These are phyloP conservation scores for Arthroderma uncinatum DNA, from an alignment of 2,329 filamentous ascomycete genomes.

Conservation along the genomic window DNA sequence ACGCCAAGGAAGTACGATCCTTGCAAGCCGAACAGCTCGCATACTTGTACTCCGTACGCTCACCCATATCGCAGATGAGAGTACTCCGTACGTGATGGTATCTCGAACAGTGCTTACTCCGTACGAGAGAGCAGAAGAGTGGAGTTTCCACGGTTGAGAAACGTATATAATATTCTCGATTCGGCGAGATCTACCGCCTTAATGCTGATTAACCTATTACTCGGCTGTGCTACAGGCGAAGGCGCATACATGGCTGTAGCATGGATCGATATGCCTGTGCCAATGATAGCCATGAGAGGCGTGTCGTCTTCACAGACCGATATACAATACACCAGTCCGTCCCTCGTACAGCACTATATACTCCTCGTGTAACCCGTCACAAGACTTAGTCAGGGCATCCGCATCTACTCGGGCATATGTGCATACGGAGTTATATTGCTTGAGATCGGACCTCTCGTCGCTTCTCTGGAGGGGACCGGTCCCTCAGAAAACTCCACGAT, in stretches of 20 bases:
- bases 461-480: neutral
- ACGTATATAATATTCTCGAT: too few relatives aligned
- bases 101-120: too few relatives aligned
- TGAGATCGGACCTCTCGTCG: neutral
- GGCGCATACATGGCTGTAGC: neutral
- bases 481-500: neutral
- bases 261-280: neutral
- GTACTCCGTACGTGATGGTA: too few relatives aligned
- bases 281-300: neutral
- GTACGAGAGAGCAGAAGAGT: too few relatives aligned
- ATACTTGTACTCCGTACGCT: too few relatives aligned
- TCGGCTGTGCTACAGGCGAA: neutral
- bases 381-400: neutral
- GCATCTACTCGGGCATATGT: neutral
- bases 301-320: neutral
- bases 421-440: neutral
- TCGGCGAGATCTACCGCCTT: neutral
- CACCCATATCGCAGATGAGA: too few relatives aligned
- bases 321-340: neutral
- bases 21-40: too few relatives aligned
- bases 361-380: constrained; percentile 2
- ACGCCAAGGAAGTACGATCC: neutral
- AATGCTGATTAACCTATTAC: neutral
- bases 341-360: constrained; percentile 2
- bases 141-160: too few relatives aligned